Evolutionary conservation across 1,284 basidiomycete genomes (phyloP).

Genomic region (Sporisorium graminicola): DNA sequence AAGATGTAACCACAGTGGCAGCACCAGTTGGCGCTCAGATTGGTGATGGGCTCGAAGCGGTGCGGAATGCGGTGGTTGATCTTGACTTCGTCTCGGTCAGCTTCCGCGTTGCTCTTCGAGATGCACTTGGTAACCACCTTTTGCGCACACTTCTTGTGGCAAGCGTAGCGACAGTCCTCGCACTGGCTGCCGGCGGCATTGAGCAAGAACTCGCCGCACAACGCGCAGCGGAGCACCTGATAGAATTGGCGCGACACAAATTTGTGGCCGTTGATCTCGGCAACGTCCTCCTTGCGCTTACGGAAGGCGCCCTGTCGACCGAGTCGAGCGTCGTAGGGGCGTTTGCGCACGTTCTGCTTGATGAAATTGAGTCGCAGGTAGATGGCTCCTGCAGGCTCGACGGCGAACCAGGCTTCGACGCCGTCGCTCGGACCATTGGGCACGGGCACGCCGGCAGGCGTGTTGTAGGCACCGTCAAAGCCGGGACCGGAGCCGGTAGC

Average conservation of each 20-base stretch:
- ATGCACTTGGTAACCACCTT: slow-evolving; percentile 99
- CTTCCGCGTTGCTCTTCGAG: slow-evolving; percentile 90
- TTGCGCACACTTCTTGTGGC: slow-evolving; percentile 97
- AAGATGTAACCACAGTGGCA: slow-evolving; percentile 97
- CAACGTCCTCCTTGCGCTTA: slow-evolving; percentile 97
- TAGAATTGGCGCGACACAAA: slow-evolving; percentile 98
- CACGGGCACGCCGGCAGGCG: slow-evolving; percentile 55
- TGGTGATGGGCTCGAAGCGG: slow-evolving; percentile 96
- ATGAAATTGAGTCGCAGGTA: slow-evolving; percentile 64
- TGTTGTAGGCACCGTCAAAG: slow-evolving; percentile 47
- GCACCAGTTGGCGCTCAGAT: slow-evolving; percentile 98
- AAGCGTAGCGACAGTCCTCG: slow-evolving; percentile 98
- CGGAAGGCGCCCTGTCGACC: slow-evolving; percentile 97
- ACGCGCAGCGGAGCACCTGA: slow-evolving; percentile 93
- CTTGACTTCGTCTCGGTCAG: slow-evolving; percentile 95
- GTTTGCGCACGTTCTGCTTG: slow-evolving; percentile 80
- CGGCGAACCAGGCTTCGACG: slow-evolving; percentile 95
- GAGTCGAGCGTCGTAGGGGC: slow-evolving; percentile 86
- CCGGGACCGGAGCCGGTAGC: slow-evolving; percentile 22
- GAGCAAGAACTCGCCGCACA: slow-evolving; percentile 96
- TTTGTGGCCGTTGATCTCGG: slow-evolving; percentile 99
- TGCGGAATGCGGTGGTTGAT: slow-evolving; percentile 99
- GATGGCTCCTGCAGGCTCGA: slow-evolving; percentile 97
- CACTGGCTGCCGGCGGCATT: slow-evolving; percentile 98
- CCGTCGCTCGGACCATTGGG: slow-evolving; percentile 75